These are phyloP conservation scores for Glutinoglossum americanum DNA, from an alignment of 495 filamentous ascomycete genomes.

Conservation along the genomic window DNA sequence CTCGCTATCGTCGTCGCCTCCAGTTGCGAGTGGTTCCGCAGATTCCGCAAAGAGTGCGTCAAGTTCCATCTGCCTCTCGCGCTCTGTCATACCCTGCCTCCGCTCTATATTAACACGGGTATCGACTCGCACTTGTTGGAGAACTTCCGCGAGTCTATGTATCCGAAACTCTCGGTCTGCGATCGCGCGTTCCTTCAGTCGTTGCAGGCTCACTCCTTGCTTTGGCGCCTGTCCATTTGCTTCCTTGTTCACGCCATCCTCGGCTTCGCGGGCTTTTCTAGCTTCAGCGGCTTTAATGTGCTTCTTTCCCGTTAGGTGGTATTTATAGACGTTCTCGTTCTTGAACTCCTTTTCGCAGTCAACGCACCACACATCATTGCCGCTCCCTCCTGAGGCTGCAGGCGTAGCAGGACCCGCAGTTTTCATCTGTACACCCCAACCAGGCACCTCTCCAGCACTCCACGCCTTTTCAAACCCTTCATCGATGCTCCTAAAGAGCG, in stretches of 20 bases:
- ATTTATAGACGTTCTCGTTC: constrained; percentile 85
- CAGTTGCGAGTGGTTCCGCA: constrained; percentile 24
- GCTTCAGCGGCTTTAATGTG: constrained; percentile 63
- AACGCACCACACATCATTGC: constrained; percentile 62
- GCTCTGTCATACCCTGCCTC: constrained; percentile 85
- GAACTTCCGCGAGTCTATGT: constrained; percentile 48
- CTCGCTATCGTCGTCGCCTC: constrained; percentile 39
- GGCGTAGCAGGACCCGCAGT: constrained; percentile 20
- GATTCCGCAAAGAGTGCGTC: constrained; percentile 57
- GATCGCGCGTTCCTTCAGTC: constrained; percentile 73
- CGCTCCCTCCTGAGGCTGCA: constrained; percentile 30
- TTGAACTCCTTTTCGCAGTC: constrained; percentile 89
- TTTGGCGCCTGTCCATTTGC: constrained; percentile 10
- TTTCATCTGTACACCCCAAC: constrained; percentile 47
- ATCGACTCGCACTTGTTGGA: constrained; percentile 60
- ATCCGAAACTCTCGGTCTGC: constrained; percentile 76
- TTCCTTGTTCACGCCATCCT: constrained; percentile 9
- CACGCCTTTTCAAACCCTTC: constrained; percentile 67
- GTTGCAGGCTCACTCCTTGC: constrained; percentile 19
- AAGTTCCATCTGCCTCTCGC: constrained; percentile 77
- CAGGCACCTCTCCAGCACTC: constrained; percentile 53
- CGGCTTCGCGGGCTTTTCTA: constrained; percentile 15
- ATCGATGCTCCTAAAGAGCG: constrained; percentile 51
- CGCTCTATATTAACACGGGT: constrained; percentile 86
- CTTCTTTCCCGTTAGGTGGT: constrained; percentile 75